Percentiles rank a stretch among this genome's conserved stretches.
These are phyloP conservation scores for Monosporascus sp. DNA, from an alignment of 2,329 filamentous ascomycete genomes.

Conservation along the genomic window DNA sequence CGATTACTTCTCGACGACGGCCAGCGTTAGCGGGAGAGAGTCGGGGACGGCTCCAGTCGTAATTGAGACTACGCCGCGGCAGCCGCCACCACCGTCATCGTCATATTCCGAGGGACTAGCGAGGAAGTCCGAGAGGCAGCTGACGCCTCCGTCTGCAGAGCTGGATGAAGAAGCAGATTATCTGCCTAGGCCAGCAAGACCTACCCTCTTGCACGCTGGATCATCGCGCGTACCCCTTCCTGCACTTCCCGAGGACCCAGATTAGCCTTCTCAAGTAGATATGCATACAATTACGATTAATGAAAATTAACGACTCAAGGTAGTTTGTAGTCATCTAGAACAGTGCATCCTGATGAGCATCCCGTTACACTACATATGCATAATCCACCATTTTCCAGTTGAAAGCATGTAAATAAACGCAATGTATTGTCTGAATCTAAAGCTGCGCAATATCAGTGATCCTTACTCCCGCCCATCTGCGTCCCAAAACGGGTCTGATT, in stretches of 20 bases:
- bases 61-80: background rate
- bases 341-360: no score
- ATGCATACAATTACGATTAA: constrained; percentile 1
- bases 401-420: background rate
- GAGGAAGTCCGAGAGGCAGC: constrained; percentile 20
- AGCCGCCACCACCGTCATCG: background rate
- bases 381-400: no score
- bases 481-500: background rate
- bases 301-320: constrained; percentile 1
- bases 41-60: background rate
- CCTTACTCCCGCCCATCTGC: background rate
- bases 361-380: no score
- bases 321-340: background rate
- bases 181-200: constrained; percentile 11
- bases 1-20: constrained; percentile 19
- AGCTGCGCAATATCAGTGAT: background rate
- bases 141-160: constrained; percentile 18
- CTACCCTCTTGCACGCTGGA: constrained; percentile 12
- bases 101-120: constrained; percentile 17
- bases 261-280: constrained; percentile 3
- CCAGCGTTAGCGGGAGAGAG: constrained; percentile 8
- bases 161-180: constrained; percentile 8
- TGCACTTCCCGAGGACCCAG: constrained; percentile 34
- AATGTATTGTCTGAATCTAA: background rate
- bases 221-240: constrained; percentile 38